phyloP scores from a whole-genome alignment of 352 stramenopile species.

The Pythium sp. region DNA sequence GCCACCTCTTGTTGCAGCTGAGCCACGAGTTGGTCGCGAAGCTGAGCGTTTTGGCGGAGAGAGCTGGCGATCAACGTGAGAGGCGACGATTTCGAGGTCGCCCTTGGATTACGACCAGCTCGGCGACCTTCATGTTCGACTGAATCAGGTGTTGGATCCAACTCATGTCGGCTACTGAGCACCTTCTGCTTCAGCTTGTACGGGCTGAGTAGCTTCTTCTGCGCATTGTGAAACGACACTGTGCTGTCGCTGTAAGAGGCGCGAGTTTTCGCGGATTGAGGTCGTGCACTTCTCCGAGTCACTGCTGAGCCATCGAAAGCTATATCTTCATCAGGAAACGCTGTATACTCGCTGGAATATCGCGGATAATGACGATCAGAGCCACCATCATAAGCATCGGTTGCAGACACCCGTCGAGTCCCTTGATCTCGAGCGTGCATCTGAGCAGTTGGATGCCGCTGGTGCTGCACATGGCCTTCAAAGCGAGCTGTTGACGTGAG shows the following conservation, averaged over 20 bases:
- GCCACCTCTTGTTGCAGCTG: conserved; percentile 43
- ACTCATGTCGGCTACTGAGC: conserved; percentile 30
- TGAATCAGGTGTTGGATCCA: not conserved
- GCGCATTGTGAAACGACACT: conserved; percentile 2
- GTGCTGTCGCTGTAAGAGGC: not conserved
- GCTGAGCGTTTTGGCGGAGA: conserved; percentile 44
- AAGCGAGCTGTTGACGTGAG: conserved; percentile 11
- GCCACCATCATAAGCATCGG: not conserved
- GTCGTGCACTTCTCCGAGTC: conserved; percentile 8
- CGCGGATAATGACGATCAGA: not conserved
- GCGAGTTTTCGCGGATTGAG: conserved; percentile 9
- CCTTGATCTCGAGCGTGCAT: conserved; percentile 9
- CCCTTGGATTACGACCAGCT: not conserved
- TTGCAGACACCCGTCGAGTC: not conserved
- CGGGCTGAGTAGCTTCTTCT: conserved; percentile 40
- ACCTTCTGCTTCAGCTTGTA: conserved; percentile 70
- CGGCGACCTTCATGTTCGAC: not conserved
- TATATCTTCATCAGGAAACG: not conserved
- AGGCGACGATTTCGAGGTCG: conserved; percentile 9
- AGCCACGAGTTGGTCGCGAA: conserved; percentile 41
- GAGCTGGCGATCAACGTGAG: conserved; percentile 41
- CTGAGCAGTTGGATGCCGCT: conserved; percentile 18
- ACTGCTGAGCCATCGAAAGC: not conserved
- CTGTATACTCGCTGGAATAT: not conserved
- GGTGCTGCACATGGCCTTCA: not conserved